These are phyloP conservation scores for Chamaecyparis obtusa DNA, from an alignment of 75 land plant species.

Conservation along the genomic window DNA sequence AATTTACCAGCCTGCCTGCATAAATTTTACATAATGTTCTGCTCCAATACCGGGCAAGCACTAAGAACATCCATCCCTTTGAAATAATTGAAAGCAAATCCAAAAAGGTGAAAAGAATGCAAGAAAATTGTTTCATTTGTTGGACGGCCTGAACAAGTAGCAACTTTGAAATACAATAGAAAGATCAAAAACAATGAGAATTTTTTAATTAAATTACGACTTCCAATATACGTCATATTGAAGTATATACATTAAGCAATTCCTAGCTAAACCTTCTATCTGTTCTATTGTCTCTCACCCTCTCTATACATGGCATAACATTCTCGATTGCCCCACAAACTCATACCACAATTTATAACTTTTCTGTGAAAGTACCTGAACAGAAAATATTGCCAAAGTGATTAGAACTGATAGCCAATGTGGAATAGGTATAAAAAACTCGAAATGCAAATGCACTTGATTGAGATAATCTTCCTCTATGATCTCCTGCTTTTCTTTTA, in stretches of 20 bases:
- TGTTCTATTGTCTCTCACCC: not conserved
- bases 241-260: conserved; percentile 13
- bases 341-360: conserved; percentile 7
- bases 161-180: conserved; percentile 8
- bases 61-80: not conserved
- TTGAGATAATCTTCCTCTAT: conserved; percentile 10
- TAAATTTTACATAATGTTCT: not conserved
- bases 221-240: conserved; percentile 12
- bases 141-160: not conserved
- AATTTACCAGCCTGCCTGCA: not conserved
- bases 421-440: conserved; percentile 9
- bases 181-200: not conserved
- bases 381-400: conserved; percentile 7
- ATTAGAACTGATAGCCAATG: not conserved
- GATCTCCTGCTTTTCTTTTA: conserved; percentile 9
- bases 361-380: not conserved
- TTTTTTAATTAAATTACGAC: conserved; percentile 8
- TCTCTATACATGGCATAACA: conserved; percentile 5
- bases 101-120: not conserved
- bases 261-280: conserved; percentile 7
- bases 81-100: not conserved
- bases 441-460: conserved; percentile 3
- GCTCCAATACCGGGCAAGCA: not conserved
- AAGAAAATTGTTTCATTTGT: conserved; percentile 5
- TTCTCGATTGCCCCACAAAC: not conserved